Percentiles rank a stretch among this genome's conserved stretches.
phyloP scores from a whole-genome alignment of 2,329 filamentous ascomycete species.

The Arthrocladium fulminans region DNA sequence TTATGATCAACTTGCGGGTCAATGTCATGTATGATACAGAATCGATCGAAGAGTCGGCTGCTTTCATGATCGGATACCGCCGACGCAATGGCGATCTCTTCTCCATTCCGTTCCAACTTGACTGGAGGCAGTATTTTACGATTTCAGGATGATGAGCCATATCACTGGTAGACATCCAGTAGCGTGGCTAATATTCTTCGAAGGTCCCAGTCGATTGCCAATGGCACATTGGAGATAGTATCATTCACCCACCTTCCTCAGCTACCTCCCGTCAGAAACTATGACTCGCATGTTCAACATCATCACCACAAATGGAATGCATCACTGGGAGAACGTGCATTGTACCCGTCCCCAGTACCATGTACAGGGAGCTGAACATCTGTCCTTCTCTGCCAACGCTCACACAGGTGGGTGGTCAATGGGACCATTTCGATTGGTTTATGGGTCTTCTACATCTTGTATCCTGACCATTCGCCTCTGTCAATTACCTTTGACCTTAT shows the following conservation, averaged over 20 bases:
- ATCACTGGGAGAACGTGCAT: neutral
- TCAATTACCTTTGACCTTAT: too few species aligned
- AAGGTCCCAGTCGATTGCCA: neutral
- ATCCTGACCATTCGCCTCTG: too few species aligned
- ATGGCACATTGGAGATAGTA: neutral
- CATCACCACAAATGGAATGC: neutral
- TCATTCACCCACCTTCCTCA: neutral
- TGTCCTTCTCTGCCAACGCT: neutral
- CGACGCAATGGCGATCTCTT: conserved; percentile 42
- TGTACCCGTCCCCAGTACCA: neutral
- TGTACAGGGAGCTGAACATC: neutral
- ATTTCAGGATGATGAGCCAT: conserved; percentile 21
- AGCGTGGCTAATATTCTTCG: too few species aligned
- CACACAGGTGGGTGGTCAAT: neutral
- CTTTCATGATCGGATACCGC: conserved; percentile 48
- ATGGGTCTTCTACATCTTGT: too few species aligned
- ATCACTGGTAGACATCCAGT: too few species aligned
- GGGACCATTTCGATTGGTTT: too few species aligned
- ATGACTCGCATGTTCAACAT: neutral
- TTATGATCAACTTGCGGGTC: conserved; percentile 31
- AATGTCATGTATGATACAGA: conserved; percentile 44
- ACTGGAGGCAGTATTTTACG: conserved; percentile 45
- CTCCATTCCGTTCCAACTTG: conserved; percentile 41
- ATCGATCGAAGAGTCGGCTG: conserved; percentile 39
- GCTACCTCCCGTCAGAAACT: too few species aligned